These are phyloP conservation scores for Fusarium oxysporum DNA, from an alignment of 2,329 filamentous ascomycete species.

Conservation along the genomic window DNA sequence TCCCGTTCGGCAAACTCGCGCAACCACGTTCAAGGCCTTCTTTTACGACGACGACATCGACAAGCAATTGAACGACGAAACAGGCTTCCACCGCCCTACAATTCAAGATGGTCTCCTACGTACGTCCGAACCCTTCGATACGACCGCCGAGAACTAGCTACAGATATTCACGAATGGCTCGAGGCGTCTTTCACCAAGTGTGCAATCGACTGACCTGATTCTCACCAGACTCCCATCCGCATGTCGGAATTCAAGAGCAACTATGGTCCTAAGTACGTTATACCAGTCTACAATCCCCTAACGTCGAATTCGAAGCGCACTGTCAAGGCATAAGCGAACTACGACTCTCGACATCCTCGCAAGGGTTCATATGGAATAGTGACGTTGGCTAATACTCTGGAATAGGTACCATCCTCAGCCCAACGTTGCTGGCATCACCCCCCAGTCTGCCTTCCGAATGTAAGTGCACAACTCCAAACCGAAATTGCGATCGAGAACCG, in stretches of 20 bases:
- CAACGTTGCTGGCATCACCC: constrained; percentile 65
- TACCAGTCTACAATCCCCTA: background rate
- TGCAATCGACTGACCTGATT: constrained; percentile 48
- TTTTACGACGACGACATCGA: constrained; percentile 46
- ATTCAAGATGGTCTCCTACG: constrained; percentile 57
- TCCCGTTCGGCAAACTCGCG: constrained; percentile 52
- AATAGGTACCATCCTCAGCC: constrained; percentile 70
- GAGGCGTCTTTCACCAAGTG: background rate
- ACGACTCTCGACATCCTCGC: background rate
- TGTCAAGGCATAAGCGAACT: background rate
- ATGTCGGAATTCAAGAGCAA: constrained; percentile 68
- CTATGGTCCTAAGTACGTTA: constrained; percentile 73
- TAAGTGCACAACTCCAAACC: constrained; percentile 54
- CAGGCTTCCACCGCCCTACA: constrained; percentile 47
- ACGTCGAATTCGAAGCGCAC: constrained; percentile 1
- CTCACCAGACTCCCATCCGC: constrained; percentile 59
- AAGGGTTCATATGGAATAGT: background rate
- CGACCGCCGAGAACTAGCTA: background rate
- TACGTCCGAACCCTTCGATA: constrained; percentile 43
- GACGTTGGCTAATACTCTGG: constrained; percentile 45
- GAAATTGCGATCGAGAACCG: background rate
- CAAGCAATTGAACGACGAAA: constrained; percentile 53
- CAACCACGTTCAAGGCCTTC: constrained; percentile 40
- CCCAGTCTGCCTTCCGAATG: constrained; percentile 61
- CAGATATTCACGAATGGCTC: constrained; percentile 15